Evolutionary conservation across 2,329 filamentous ascomycete species (phyloP).

Genomic region (Colletotrichum graminicola): DNA sequence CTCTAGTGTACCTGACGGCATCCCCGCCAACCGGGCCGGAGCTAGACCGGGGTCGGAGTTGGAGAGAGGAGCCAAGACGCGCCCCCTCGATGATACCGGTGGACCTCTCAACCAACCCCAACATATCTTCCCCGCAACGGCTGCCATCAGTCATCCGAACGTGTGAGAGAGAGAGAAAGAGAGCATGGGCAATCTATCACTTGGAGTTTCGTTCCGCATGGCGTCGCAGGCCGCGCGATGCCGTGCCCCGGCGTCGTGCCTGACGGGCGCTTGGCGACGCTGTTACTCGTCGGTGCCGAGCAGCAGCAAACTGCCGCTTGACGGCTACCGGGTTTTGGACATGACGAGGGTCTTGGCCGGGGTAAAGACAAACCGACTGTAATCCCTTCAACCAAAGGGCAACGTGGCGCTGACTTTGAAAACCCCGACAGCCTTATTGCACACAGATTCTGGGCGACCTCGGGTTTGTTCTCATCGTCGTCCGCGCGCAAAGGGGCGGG

Average conservation of each 20-base stretch:
- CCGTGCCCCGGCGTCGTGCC: background rate
- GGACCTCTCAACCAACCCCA: constrained; percentile 9
- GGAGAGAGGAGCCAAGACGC: constrained; percentile 3
- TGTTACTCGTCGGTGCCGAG: constrained; percentile 49
- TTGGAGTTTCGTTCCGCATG: background rate
- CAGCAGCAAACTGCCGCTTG: constrained; percentile 70
- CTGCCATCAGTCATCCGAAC: background rate
- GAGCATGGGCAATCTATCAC: constrained; percentile 1
- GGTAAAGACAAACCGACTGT: constrained; percentile 61
- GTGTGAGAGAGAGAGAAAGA: background rate
- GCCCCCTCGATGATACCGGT: background rate
- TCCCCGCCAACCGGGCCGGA: constrained; percentile 39
- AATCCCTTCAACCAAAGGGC: background rate
- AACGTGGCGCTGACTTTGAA: background rate
- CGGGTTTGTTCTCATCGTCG: constrained; percentile 71
- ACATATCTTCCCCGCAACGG: constrained; percentile 21
- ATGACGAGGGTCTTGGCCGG: constrained; percentile 97
- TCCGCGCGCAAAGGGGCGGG: constrained; percentile 17
- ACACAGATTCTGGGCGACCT: constrained; percentile 97
- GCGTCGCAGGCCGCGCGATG: constrained; percentile 6
- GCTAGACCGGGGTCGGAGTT: constrained; percentile 40
- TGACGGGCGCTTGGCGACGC: constrained; percentile 44
- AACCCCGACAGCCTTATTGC: constrained; percentile 81
- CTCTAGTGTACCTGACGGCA: constrained; percentile 29
- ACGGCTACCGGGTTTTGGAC: constrained; percentile 90